phyloP scores from a whole-genome alignment of 306 rosid species.

The Datisca glomerata region DNA sequence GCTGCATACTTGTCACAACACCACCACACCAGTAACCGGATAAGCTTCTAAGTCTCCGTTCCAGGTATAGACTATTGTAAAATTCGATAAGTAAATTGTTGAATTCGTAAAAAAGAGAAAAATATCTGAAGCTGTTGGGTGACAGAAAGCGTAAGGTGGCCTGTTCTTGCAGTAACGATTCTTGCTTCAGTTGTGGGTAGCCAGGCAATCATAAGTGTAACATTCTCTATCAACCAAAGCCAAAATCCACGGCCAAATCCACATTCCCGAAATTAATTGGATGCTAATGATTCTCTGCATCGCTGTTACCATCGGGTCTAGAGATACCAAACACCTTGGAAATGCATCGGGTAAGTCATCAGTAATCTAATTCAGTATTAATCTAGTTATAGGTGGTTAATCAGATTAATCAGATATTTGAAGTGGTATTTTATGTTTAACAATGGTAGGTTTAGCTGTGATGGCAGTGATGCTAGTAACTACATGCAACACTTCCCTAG shows the following conservation, averaged over 20 bases:
- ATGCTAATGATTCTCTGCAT: conserved; percentile 19
- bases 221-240: conserved; percentile 22
- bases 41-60: conserved; percentile 17
- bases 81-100: no score
- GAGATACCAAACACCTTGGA: conserved; percentile 18
- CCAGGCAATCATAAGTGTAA: conserved; percentile 23
- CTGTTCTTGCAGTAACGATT: conserved; percentile 15
- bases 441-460: conserved; percentile 23
- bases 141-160: conserved; percentile 19
- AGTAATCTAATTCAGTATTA: background rate
- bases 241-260: conserved; percentile 17
- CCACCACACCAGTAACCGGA: background rate
- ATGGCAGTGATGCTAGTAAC: conserved; percentile 22
- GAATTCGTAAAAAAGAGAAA: no score
- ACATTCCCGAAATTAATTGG: conserved; percentile 23
- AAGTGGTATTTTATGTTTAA: no score
- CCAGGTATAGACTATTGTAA: conserved; percentile 11
- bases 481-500: conserved; percentile 17
- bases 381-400: no score
- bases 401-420: no score
- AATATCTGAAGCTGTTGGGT: background rate
- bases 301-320: conserved; percentile 18
- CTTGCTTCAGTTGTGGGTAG: conserved; percentile 27
- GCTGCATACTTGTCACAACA: conserved; percentile 18
- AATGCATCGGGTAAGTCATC: conserved; percentile 18